Percentiles rank a stretch among this genome's conserved stretches.
Evolutionary conservation across 176 grass and related monocot species (phyloP).

Genomic region (Zizania latifolia): DNA sequence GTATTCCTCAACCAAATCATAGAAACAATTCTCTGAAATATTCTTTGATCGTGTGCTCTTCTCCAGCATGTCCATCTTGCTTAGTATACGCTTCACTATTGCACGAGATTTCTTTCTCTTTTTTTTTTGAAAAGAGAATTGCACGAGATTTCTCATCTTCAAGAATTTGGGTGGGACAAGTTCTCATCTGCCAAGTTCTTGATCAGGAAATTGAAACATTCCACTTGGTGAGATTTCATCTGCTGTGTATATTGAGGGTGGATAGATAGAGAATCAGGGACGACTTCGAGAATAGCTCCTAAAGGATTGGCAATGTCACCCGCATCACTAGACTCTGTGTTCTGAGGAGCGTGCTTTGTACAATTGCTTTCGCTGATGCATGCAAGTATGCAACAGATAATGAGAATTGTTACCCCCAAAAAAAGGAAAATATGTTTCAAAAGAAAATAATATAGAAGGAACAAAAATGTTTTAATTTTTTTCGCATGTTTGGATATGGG

Average conservation of each 20-base stretch:
- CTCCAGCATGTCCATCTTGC: conserved; percentile 54
- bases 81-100: conserved; percentile 59
- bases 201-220: conserved; percentile 77
- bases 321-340: conserved; percentile 25
- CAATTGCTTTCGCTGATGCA: conserved; percentile 36
- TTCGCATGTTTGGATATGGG: neutral
- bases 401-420: too few species aligned
- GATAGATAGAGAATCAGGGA: conserved; percentile 29
- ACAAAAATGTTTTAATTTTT: neutral
- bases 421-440: neutral
- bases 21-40: conserved; percentile 40
- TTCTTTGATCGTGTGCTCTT: conserved; percentile 28
- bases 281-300: conserved; percentile 21
- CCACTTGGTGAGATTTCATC: conserved; percentile 79
- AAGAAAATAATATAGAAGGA: neutral
- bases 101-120: conserved; percentile 47
- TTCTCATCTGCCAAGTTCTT: conserved; percentile 72
- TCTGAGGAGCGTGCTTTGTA: conserved; percentile 28
- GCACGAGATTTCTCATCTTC: conserved; percentile 43
- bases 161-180: conserved; percentile 74
- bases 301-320: conserved; percentile 20
- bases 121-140: too few species aligned
- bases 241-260: conserved; percentile 58
- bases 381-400: conserved; percentile 1
- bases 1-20: conserved; percentile 68